These are phyloP conservation scores for Chaetoceros tenuissimus DNA, from an alignment of 108 stramenopile genomes.

Conservation along the genomic window DNA sequence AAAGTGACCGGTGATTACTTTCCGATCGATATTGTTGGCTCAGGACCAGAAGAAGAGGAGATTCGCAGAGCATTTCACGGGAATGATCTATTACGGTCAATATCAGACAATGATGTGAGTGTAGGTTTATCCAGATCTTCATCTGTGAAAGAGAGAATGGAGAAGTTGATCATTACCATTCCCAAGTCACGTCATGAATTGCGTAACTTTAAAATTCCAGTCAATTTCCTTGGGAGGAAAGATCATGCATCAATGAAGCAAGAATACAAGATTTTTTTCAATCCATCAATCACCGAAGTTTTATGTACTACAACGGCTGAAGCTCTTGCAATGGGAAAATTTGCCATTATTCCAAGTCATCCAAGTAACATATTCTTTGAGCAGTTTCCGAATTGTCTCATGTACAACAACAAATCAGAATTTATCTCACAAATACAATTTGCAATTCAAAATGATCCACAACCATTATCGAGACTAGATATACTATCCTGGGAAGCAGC, in stretches of 20 bases:
- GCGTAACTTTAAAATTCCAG: conserved; percentile 34
- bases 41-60: conserved; percentile 56
- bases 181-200: conserved; percentile 3
- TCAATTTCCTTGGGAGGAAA: conserved; percentile 42
- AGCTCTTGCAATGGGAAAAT: conserved; percentile 81
- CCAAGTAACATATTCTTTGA: conserved; percentile 66
- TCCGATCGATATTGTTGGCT: conserved; percentile 59
- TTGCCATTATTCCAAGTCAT: conserved; percentile 65
- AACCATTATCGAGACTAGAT: conserved; percentile 12
- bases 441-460: conserved; percentile 49
- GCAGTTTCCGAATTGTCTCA: conserved; percentile 67
- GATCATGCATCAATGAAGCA: conserved; percentile 47
- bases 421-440: conserved; percentile 40
- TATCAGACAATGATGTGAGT: conserved; percentile 1
- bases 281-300: conserved; percentile 70
- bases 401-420: conserved; percentile 35
- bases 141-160: not conserved
- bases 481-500: conserved; percentile 71
- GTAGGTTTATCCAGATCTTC: not conserved
- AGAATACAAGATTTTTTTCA: conserved; percentile 70
- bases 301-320: conserved; percentile 83
- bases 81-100: not conserved
- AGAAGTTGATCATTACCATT: not conserved
- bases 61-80: conserved; percentile 49
- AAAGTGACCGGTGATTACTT: conserved; percentile 50